These are phyloP conservation scores for Ustilago hordei DNA, from an alignment of 1,284 basidiomycete genomes.

Conservation along the genomic window DNA sequence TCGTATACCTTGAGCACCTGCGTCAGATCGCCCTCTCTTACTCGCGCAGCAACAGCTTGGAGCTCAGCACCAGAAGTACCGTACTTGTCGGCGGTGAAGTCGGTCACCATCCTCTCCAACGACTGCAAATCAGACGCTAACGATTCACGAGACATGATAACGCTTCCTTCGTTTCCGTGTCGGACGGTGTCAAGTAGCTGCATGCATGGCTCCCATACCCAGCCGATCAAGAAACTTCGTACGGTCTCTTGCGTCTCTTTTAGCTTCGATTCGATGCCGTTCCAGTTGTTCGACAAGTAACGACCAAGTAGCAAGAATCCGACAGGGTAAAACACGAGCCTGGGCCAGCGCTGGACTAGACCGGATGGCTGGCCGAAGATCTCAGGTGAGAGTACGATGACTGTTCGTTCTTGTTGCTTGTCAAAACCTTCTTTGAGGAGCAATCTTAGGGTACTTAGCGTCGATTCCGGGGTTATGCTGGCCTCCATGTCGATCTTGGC, in stretches of 20 bases:
- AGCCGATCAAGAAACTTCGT: slow-evolving; percentile 81
- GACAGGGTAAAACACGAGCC: slow-evolving; percentile 58
- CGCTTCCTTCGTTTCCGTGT: slow-evolving; percentile 77
- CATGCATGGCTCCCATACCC: slow-evolving; percentile 87
- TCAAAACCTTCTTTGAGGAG: slow-evolving; percentile 44
- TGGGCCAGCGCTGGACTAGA: slow-evolving; percentile 59
- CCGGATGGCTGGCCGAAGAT: slow-evolving; percentile 48
- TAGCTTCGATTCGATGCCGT: slow-evolving; percentile 70
- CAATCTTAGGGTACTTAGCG: slow-evolving; percentile 36
- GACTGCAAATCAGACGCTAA: slow-evolving; percentile 86
- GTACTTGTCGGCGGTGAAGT: slow-evolving; percentile 84
- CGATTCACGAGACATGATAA: slow-evolving; percentile 79
- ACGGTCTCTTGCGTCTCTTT: slow-evolving; percentile 79
- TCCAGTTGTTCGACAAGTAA: slow-evolving; percentile 55
- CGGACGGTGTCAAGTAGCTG: slow-evolving; percentile 86
- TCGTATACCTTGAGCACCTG: slow-evolving; percentile 90
- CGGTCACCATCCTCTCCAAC: slow-evolving; percentile 90
- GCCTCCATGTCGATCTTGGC: slow-evolving; percentile 42
- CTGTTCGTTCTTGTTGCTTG: slow-evolving; percentile 28
- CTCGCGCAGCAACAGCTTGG: slow-evolving; percentile 76
- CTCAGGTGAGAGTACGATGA: slow-evolving; percentile 31
- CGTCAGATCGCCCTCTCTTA: slow-evolving; percentile 86
- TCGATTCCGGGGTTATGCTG: slow-evolving; percentile 24
- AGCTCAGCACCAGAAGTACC: slow-evolving; percentile 75
- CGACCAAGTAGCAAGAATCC: slow-evolving; percentile 38